Evolutionary conservation across 108 stramenopile genomes (phyloP).

Genomic region (Poteriospumella lacustris): DNA sequence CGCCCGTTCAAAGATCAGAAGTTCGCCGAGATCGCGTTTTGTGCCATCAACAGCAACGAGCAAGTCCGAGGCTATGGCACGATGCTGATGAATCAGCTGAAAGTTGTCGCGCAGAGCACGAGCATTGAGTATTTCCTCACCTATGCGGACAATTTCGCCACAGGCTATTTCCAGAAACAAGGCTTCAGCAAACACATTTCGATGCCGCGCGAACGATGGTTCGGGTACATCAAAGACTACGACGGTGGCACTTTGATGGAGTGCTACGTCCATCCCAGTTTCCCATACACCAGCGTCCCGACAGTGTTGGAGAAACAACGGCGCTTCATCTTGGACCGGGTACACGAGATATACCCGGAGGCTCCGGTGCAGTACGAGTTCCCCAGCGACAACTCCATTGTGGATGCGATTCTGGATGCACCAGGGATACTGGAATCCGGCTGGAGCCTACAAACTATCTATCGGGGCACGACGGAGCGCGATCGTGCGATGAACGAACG

Average conservation of each 20-base stretch:
- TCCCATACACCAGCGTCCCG: conserved; percentile 77
- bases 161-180: conserved; percentile 96
- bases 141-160: conserved; percentile 97
- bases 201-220: conserved; percentile 55
- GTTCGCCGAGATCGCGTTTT: conserved; percentile 97
- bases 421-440: not conserved
- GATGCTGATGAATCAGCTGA: conserved; percentile 93
- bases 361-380: no score
- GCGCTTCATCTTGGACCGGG: conserved; percentile 6
- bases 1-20: conserved; percentile 72
- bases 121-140: conserved; percentile 93
- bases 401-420: no score
- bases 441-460: not conserved
- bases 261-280: conserved; percentile 90
- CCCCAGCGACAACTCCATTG: no score
- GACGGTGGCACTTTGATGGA: conserved; percentile 98
- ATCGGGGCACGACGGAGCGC: not conserved
- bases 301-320: conserved; percentile 72
- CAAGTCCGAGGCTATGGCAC: conserved; percentile 89
- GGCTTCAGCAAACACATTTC: conserved; percentile 59
- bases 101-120: conserved; percentile 70
- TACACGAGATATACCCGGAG: no score
- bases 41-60: conserved; percentile 83
- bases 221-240: conserved; percentile 95
- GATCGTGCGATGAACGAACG: not conserved